Evolutionary conservation across 441 rosid genomes (phyloP), one percentile per base, ranked within the genome.

Genomic region (Dalechampia spathulata): DNA sequence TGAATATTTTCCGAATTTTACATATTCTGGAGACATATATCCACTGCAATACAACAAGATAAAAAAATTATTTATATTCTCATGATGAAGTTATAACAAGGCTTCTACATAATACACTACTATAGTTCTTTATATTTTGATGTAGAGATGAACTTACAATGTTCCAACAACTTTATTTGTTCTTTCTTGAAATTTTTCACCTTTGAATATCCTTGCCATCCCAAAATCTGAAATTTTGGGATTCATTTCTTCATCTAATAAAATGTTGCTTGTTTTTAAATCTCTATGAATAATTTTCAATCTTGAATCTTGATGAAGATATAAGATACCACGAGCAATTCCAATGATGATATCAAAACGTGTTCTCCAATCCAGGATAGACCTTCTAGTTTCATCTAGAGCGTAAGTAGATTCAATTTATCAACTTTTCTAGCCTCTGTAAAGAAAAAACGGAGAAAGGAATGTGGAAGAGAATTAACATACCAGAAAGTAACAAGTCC

Each of bases 201-300:
- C 73, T 1, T 58, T 52, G 34, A 68, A 75, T 30, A 73, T 72
- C 30, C 80, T 71, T 15, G 85, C 86, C 51, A 67, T 66, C 7
- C 82, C 85, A 50, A 84, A 84, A 48, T 84, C 83, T 14, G 83
- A 72, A 5, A 81, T 81, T 63, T 79, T 84, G 0, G 86, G 64
- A 20, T 69, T 67, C 60, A 81, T 60, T 1, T 81, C 72, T 19
- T 30, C 62, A 57, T 81, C 87, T 0, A 75, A 63, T 1, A 78
- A 57, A 39, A 79, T 21, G 46, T 74, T 81, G 25, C 80, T 75
- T 0, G 62, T 70, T 62, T 83, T 83, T 19, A 76, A 60, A 39
- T 80, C 86, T 12, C 74, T 26, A 21, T 76, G 81, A 14, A 76
- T 62, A 11, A 78, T 52, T 55, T 58, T 64, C 15, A 69, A 34